Conservation (phyloP, 352 stramenopile species). For the Phytopythium helicoides region DNA sequence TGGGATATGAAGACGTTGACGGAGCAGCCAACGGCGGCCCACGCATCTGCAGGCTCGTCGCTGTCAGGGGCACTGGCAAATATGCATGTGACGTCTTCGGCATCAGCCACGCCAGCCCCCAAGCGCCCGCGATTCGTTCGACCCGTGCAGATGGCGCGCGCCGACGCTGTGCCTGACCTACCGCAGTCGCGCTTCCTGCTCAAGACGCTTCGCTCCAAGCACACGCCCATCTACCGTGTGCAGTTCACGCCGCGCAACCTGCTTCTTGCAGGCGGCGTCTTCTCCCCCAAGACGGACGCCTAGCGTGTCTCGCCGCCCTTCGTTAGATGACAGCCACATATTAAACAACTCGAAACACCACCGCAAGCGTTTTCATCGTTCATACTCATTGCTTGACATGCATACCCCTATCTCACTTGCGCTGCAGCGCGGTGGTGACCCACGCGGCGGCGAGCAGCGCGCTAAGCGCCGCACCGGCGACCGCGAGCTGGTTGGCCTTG, state of each 20-base stretch:
- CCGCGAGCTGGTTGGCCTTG: constrained; percentile 23
- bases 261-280: constrained; percentile 70
- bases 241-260: constrained; percentile 83
- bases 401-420: not conserved
- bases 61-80: constrained; percentile 18
- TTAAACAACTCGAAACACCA: constrained; percentile 8
- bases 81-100: constrained; percentile 27
- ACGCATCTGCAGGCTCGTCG: constrained; percentile 20
- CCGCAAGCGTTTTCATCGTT: not conserved
- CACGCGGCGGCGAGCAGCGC: constrained; percentile 24
- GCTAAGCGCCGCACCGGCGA: constrained; percentile 28
- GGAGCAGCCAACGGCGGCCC: constrained; percentile 38
- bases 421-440: constrained; percentile 5
- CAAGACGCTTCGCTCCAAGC: constrained; percentile 83
- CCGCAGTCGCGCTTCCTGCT: constrained; percentile 73
- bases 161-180: constrained; percentile 47
- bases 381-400: no score
- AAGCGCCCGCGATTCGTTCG: constrained; percentile 36
- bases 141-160: constrained; percentile 55
- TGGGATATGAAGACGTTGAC: constrained; percentile 84
- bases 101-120: constrained; percentile 1
- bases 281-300: constrained; percentile 54
- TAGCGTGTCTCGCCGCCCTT: constrained; percentile 14
- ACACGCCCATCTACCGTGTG: constrained; percentile 80
- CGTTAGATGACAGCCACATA: constrained; percentile 10